Percentiles rank a stretch among this genome's conserved stretches.
These are phyloP conservation scores for Martensiomyces pterosporus DNA, from an alignment of 192 early-diverging fungal species.

Conservation along the genomic window DNA sequence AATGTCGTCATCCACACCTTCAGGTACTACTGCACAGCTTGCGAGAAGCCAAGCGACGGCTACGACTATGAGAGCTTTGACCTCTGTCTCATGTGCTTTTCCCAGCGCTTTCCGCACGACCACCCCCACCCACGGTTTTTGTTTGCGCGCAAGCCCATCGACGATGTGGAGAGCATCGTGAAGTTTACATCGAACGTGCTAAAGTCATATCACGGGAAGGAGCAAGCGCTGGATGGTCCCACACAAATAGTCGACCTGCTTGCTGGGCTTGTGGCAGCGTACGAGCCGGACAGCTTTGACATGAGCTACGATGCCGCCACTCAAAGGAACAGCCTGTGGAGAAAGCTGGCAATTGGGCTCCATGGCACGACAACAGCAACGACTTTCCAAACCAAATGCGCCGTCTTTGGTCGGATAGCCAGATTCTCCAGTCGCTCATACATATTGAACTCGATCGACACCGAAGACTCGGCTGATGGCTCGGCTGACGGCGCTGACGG, in stretches of 20 bases:
- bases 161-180: constrained; percentile 32
- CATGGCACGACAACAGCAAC: constrained; percentile 40
- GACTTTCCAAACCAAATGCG: constrained; percentile 5
- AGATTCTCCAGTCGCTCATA: constrained; percentile 9
- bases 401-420: constrained; percentile 12
- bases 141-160: constrained; percentile 62
- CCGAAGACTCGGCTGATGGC: neutral
- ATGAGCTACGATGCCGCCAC: constrained; percentile 8
- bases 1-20: constrained; percentile 73
- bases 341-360: constrained; percentile 34
- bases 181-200: constrained; percentile 25
- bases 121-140: constrained; percentile 74
- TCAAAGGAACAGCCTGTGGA: constrained; percentile 10
- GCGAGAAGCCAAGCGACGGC: constrained; percentile 66
- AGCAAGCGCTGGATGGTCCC: neutral
- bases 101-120: constrained; percentile 59
- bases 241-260: constrained; percentile 12
- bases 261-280: constrained; percentile 10
- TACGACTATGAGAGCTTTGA: constrained; percentile 68
- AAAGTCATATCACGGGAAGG: constrained; percentile 8
- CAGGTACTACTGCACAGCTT: constrained; percentile 80
- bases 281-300: constrained; percentile 41
- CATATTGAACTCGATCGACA: constrained; percentile 11
- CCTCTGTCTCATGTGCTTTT: constrained; percentile 69
- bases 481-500: neutral